Evolutionary conservation across 2,329 filamentous ascomycete species (phyloP).

Genomic region (Colletotrichum destructivum): DNA sequence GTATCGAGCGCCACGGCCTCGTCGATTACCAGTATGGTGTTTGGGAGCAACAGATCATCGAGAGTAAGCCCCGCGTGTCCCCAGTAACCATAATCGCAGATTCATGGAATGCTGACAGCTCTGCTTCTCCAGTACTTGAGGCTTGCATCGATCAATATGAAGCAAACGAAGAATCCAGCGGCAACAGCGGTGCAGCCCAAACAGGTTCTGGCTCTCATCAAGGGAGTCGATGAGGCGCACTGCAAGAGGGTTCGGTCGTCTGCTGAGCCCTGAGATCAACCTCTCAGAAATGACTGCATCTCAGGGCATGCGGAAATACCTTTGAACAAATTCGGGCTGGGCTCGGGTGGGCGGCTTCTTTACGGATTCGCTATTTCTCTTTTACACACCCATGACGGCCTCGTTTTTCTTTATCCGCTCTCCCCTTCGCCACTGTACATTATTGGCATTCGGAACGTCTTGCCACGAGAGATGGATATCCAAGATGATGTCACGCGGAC

Average conservation of each 20-base stretch:
- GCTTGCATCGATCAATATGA: slow-evolving; percentile 64
- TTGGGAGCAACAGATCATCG: slow-evolving; percentile 93
- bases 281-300: slow-evolving; percentile 12
- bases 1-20: slow-evolving; percentile 90
- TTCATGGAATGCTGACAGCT: slow-evolving; percentile 24
- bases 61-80: slow-evolving; percentile 70
- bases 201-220: slow-evolving; percentile 38
- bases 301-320: slow-evolving; percentile 17
- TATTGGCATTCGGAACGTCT: slow-evolving; percentile 32
- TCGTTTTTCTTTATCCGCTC: slow-evolving; percentile 4
- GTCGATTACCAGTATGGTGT: slow-evolving; percentile 98
- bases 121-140: slow-evolving; percentile 49
- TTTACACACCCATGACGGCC: slow-evolving; percentile 6
- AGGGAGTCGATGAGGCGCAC: slow-evolving; percentile 34
- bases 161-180: slow-evolving; percentile 53
- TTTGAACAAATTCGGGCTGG: slow-evolving; percentile 15
- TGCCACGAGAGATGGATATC: slow-evolving; percentile 18
- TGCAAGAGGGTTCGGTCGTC: not conserved
- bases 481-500: slow-evolving; percentile 37
- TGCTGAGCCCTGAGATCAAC: slow-evolving; percentile 12
- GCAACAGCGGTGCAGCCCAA: slow-evolving; percentile 45
- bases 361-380: slow-evolving; percentile 13
- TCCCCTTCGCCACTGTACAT: slow-evolving; percentile 22
- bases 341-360: slow-evolving; percentile 22
- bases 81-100: not conserved